Percentiles rank a stretch among this genome's conserved stretches.
Evolutionary conservation across 768 basidiomycete species (phyloP).

Genomic region (Lentinus brumalis): DNA sequence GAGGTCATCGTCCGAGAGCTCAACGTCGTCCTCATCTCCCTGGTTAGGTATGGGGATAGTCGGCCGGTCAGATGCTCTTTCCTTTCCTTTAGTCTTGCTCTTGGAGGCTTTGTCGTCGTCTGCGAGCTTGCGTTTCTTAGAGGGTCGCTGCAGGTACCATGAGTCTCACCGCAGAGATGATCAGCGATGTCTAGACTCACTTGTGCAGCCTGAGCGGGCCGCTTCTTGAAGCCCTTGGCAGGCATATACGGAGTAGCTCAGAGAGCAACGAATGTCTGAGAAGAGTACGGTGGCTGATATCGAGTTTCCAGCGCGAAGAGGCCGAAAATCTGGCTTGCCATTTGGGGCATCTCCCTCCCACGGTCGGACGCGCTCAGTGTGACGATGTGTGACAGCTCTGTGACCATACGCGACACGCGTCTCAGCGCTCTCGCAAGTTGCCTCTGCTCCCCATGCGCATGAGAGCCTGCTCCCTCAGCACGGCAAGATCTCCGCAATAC

Average conservation of each 20-base stretch:
- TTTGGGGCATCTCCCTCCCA: neutral
- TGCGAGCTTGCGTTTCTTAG: constrained; percentile 65
- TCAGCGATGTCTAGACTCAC: constrained; percentile 25
- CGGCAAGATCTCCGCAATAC: neutral
- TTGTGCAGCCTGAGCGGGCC: constrained; percentile 33
- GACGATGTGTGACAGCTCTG: neutral
- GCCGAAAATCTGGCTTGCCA: neutral
- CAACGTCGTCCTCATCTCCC: constrained; percentile 49
- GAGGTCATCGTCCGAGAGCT: constrained; percentile 70
- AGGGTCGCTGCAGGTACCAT: constrained; percentile 34
- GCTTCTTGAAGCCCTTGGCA: constrained; percentile 26
- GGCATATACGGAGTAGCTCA: constrained; percentile 19
- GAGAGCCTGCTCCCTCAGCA: neutral
- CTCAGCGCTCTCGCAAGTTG: neutral
- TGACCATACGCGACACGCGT: constrained; percentile 10
- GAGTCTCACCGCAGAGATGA: neutral
- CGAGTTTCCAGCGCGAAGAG: too few relatives aligned
- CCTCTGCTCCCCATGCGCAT: neutral
- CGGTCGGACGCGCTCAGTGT: neutral
- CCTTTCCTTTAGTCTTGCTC: constrained; percentile 50
- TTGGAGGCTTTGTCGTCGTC: constrained; percentile 31
- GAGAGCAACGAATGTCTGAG: neutral
- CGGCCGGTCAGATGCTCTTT: constrained; percentile 58
- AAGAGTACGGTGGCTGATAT: neutral
- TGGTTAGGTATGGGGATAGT: constrained; percentile 62